Evolutionary conservation across 2,329 filamentous ascomycete species (phyloP).

Genomic region (Fusarium sp.): DNA sequence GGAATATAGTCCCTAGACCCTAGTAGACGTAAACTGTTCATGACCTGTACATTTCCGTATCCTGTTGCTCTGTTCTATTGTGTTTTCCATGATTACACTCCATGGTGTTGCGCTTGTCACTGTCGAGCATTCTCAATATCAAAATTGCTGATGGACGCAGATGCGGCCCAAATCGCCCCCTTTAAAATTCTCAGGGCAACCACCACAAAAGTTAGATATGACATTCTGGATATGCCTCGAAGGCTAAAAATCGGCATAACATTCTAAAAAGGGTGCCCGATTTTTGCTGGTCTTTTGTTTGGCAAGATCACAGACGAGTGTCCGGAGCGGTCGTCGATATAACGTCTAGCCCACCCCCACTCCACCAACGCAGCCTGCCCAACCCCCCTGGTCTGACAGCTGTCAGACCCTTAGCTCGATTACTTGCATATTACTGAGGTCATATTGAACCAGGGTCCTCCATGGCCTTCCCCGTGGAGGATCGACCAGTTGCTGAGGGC

Average conservation of each 20-base stretch:
- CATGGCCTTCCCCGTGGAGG: not conserved
- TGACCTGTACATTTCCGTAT: not conserved
- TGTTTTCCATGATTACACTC: rapidly evolving
- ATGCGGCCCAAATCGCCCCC: not conserved
- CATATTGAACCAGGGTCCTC: not conserved
- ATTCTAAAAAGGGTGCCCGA: not conserved
- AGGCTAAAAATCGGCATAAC: not conserved
- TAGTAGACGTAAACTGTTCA: not conserved
- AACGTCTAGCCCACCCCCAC: constrained; percentile 13
- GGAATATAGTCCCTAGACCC: not conserved
- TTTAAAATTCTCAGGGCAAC: constrained; percentile 26
- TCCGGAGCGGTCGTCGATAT: not conserved
- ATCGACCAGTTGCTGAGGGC: not conserved
- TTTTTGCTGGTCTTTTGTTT: constrained; percentile 3
- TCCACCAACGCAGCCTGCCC: not conserved
- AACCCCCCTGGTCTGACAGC: constrained; percentile 12
- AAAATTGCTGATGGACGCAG: not conserved
- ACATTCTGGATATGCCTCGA: constrained; percentile 8
- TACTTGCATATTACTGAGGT: not conserved
- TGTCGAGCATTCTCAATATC: not conserved
- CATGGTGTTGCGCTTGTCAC: not conserved
- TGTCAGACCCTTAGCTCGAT: not conserved
- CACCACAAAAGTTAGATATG: constrained; percentile 25
- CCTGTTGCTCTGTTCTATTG: rapidly evolving
- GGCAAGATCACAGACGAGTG: constrained; percentile 24